phyloP scores from a whole-genome alignment of 2,329 filamentous ascomycete species.

The Diplodia sapinea region DNA sequence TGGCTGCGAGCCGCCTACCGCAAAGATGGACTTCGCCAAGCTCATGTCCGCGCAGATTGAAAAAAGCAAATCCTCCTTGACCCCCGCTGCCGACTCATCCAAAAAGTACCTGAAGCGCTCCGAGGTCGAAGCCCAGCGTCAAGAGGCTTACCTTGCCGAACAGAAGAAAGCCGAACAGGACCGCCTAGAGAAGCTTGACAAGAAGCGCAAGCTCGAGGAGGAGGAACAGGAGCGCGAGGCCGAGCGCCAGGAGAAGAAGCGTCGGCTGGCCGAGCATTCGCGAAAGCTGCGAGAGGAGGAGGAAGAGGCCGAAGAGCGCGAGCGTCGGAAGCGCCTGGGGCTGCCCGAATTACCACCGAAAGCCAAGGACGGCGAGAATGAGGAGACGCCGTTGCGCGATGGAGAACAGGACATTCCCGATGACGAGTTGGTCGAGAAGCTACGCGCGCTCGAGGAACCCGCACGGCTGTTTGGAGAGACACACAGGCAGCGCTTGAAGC shows the following conservation, averaged over 20 bases:
- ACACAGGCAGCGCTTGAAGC: slow-evolving; percentile 69
- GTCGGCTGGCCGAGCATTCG: slow-evolving; percentile 80
- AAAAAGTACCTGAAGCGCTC: slow-evolving; percentile 82
- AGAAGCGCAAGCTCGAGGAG: slow-evolving; percentile 89
- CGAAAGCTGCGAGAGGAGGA: slow-evolving; percentile 71
- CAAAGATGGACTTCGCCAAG: slow-evolving; percentile 87
- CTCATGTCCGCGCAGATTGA: slow-evolving; percentile 93
- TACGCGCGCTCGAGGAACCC: slow-evolving; percentile 77
- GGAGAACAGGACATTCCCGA: slow-evolving; percentile 70
- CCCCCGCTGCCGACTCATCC: slow-evolving; percentile 39
- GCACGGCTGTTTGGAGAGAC: slow-evolving; percentile 80
- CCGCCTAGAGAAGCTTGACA: slow-evolving; percentile 69
- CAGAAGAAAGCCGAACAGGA: slow-evolving; percentile 76
- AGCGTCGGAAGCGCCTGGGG: slow-evolving; percentile 75
- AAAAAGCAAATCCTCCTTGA: slow-evolving; percentile 67
- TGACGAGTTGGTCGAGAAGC: slow-evolving; percentile 69
- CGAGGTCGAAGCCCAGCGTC: slow-evolving; percentile 82
- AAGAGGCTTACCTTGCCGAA: slow-evolving; percentile 79
- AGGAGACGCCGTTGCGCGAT: slow-evolving; percentile 48
- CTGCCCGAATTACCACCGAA: slow-evolving; percentile 72
- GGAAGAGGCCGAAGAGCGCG: slow-evolving; percentile 74
- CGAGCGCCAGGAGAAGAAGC: slow-evolving; percentile 80
- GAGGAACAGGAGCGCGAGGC: slow-evolving; percentile 74
- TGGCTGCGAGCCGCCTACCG: background rate
- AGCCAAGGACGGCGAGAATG: slow-evolving; percentile 53